phyloP scores from a whole-genome alignment of 768 basidiomycete genomes.

The Cyathus striatus region DNA sequence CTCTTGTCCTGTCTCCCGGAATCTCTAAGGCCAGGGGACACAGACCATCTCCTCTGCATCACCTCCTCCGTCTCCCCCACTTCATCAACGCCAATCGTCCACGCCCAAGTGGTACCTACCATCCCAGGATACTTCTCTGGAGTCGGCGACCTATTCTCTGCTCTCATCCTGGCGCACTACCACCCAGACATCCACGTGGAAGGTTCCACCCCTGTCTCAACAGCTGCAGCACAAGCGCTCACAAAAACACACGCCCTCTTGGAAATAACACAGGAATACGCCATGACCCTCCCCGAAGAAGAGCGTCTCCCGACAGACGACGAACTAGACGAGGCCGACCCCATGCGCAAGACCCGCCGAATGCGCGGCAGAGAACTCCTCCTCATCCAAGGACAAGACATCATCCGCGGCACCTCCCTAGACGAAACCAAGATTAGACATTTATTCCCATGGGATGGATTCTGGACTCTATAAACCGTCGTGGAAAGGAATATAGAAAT shows the following conservation, averaged over 20 bases:
- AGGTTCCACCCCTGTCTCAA: conserved; percentile 37
- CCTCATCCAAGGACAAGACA: conserved; percentile 71
- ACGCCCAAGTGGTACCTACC: conserved; percentile 69
- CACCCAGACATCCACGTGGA: not conserved
- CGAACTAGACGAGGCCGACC: conserved; percentile 64
- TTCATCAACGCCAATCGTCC: conserved; percentile 38
- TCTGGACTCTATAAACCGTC: conserved; percentile 35
- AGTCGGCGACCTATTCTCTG: conserved; percentile 95
- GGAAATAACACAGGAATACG: conserved; percentile 50
- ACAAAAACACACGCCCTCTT: conserved; percentile 75
- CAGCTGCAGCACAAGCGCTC: conserved; percentile 63
- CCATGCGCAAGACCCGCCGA: conserved; percentile 59
- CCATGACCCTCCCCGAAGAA: conserved; percentile 51
- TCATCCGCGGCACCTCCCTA: conserved; percentile 46
- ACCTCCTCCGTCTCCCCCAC: conserved; percentile 49
- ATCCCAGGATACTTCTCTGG: conserved; percentile 93
- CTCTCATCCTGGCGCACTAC: conserved; percentile 83
- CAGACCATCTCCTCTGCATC: conserved; percentile 72
- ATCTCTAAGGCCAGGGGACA: conserved; percentile 29
- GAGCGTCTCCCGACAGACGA: conserved; percentile 67
- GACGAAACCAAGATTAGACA: conserved; percentile 19
- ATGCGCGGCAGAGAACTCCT: conserved; percentile 86
- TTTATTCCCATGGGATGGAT: conserved; percentile 39
- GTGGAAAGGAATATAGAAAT: too few relatives aligned
- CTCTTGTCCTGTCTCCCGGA: conserved; percentile 51